A percentile compares a stretch with the other conserved stretches of the same genome.
Conservation (phyloP, 2,329 filamentous ascomycete species). For the Thyridium curvatum region DNA sequence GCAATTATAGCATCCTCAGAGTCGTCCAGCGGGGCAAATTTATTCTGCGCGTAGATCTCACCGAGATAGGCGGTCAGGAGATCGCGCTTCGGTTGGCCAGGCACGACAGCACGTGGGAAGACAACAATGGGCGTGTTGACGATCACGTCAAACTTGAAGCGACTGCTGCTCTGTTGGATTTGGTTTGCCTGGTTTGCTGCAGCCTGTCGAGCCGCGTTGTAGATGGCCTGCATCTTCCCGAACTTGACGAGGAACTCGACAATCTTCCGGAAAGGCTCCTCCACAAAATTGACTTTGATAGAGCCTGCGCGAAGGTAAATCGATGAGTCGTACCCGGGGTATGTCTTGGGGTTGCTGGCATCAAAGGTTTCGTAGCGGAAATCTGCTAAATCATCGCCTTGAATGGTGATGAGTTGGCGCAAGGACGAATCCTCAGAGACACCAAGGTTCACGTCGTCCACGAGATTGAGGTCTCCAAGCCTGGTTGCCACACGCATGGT, state of each 20-base stretch:
- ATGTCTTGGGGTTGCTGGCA: constrained; percentile 57
- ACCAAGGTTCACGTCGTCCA: constrained; percentile 91
- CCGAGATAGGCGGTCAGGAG: constrained; percentile 87
- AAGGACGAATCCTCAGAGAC: constrained; percentile 75
- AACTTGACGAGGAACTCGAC: constrained; percentile 98
- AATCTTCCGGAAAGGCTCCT: constrained; percentile 96
- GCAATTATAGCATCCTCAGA: constrained; percentile 65
- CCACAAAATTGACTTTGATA: constrained; percentile 93
- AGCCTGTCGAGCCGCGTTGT: constrained; percentile 92
- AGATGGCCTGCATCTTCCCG: constrained; percentile 98
- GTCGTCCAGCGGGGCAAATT: constrained; percentile 80
- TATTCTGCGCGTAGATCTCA: constrained; percentile 95
- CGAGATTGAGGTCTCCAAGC: constrained; percentile 78
- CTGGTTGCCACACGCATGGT: constrained; percentile 83
- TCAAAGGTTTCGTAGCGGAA: constrained; percentile 98
- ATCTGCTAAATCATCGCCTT: constrained; percentile 91
- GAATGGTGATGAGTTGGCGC: constrained; percentile 84
- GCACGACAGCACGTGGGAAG: constrained; percentile 74
- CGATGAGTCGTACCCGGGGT: constrained; percentile 92
- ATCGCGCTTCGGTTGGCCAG: constrained; percentile 67
- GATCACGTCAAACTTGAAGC: constrained; percentile 89
- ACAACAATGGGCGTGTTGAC: constrained; percentile 95
- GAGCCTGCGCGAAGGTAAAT: constrained; percentile 88
- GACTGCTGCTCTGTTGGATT: constrained; percentile 82
- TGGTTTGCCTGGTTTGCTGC: constrained; percentile 91